A percentile compares a stretch with the other conserved stretches of the same genome.
Conservation (phyloP, 768 basidiomycete species). For the Suillus subalutaceus region DNA sequence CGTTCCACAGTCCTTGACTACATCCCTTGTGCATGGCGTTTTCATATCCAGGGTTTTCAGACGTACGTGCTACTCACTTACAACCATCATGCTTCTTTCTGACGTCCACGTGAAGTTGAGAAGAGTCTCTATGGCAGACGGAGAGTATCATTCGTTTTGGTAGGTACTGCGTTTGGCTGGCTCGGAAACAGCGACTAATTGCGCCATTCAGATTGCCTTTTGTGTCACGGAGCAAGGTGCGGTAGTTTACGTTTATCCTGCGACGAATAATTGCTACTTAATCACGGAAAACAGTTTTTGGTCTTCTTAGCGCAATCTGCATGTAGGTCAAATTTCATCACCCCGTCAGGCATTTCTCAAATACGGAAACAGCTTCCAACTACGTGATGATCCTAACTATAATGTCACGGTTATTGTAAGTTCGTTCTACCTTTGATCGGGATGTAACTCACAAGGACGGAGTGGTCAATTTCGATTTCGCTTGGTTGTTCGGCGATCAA, state of each 20-base stretch:
- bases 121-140: neutral
- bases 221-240: conserved; percentile 1
- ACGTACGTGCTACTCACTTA: neutral
- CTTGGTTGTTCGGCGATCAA: conserved; percentile 23
- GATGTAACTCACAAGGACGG: neutral
- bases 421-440: neutral
- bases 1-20: neutral
- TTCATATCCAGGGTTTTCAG: neutral
- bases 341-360: neutral
- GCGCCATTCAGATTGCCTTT: neutral
- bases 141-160: neutral
- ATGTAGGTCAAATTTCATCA: neutral
- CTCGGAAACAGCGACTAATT: neutral
- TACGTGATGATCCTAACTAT: neutral
- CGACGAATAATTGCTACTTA: too few relatives aligned
- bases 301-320: neutral
- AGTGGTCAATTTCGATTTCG: conserved; percentile 28
- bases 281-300: neutral
- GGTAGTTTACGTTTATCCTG: neutral
- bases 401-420: neutral
- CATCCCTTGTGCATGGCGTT: neutral
- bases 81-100: neutral
- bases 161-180: neutral
- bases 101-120: neutral
- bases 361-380: neutral